Conservation (phyloP, 257 asterid genomes). For the Solanum chiquidenum region DNA sequence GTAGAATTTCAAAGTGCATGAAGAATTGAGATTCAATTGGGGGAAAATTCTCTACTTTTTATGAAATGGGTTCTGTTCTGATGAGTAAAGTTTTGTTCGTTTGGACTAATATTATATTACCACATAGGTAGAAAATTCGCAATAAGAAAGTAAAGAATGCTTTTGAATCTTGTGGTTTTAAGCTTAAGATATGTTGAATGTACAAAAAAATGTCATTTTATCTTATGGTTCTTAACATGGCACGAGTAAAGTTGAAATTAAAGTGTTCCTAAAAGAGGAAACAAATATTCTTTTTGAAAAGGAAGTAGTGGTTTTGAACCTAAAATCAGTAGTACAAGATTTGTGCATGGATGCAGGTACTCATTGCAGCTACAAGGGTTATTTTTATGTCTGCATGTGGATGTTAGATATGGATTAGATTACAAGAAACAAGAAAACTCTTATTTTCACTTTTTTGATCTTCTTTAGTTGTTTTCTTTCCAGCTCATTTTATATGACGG, state of each 20-base stretch:
- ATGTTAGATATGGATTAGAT: background rate
- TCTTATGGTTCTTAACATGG: background rate
- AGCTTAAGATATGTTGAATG: background rate
- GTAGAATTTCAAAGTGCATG: background rate
- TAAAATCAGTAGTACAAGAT: background rate
- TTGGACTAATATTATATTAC: background rate
- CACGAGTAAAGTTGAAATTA: background rate
- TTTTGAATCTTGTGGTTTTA: background rate
- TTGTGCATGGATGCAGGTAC: background rate
- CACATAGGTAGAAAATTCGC: background rate
- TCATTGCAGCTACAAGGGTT: background rate
- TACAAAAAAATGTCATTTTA: too few relatives aligned
- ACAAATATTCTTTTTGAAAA: background rate
- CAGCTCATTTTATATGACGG: background rate
- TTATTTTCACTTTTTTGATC: background rate
- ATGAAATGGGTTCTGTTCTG: background rate
- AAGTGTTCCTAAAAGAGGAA: background rate
- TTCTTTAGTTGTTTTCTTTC: background rate
- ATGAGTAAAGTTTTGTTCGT: background rate
- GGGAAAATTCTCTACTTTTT: background rate
- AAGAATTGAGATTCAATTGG: background rate
- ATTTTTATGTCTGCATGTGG: background rate
- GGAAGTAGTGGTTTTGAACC: background rate
- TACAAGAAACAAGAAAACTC: background rate
- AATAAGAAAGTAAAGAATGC: fast-evolving